Percentiles rank a stretch among this genome's conserved stretches.
phyloP scores from a whole-genome alignment of 2,329 filamentous ascomycete genomes.

The Monilinia polystroma region DNA sequence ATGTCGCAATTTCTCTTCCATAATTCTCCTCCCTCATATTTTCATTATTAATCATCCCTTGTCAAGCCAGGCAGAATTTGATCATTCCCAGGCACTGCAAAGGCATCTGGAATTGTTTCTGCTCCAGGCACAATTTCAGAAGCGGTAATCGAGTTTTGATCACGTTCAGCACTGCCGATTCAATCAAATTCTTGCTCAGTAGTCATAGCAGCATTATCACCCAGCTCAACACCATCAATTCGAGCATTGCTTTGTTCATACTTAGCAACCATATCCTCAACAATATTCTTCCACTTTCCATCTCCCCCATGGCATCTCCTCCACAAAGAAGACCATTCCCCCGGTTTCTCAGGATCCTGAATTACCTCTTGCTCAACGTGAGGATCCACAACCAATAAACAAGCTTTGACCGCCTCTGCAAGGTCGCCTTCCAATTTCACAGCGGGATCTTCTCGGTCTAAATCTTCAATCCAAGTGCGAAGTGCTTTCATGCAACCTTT shows the following conservation, averaged over 20 bases:
- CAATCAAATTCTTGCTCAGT: not conserved
- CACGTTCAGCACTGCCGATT: not conserved
- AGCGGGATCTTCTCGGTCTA: conserved; percentile 54
- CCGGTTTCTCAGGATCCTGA: conserved; percentile 20
- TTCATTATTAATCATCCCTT: not conserved
- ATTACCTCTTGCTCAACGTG: conserved; percentile 29
- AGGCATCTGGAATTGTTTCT: not conserved
- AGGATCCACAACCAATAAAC: conserved; percentile 56
- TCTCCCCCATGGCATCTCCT: conserved; percentile 21
- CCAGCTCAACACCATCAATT: not conserved
- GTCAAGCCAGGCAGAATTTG: not conserved
- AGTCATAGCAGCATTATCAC: not conserved
- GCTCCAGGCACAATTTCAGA: not conserved
- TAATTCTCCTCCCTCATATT: not conserved
- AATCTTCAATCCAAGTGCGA: conserved; percentile 57
- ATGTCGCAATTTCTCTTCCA: not conserved
- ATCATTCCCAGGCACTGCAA: not conserved
- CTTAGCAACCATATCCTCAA: conserved; percentile 1
- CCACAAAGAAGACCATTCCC: conserved; percentile 33
- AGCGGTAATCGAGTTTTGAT: not conserved
- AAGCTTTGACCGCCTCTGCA: conserved; percentile 51
- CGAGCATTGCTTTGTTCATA: not conserved
- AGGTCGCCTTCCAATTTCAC: conserved; percentile 49
- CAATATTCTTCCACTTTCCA: not conserved
- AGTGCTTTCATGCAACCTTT: conserved; percentile 49